Base-by-base conservation (phyloP, 108 stramenopile genomes). In the Cyclotella choctawhatcheeana region DNA sequence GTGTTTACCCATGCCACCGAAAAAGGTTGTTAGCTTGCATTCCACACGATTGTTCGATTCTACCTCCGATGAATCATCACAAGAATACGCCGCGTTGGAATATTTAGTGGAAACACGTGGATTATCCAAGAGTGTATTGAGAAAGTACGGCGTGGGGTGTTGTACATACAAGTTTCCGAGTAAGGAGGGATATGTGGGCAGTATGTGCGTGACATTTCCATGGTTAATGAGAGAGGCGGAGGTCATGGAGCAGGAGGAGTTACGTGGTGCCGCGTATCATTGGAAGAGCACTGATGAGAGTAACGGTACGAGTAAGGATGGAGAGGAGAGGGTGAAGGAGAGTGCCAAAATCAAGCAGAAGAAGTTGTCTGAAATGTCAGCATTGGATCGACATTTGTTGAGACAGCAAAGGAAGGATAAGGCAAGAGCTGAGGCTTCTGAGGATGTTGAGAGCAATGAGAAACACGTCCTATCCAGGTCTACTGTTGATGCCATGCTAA, bases 61-160 rank as follows among this genome's bases (percentile, higher is more conserved):
- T 17, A 30, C 60, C 30, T 17, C 37, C 0, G n/a, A 58, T 51
- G 59, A 69, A 18, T 14, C 40, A 12, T 76, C 77, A 20, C 1
- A 3, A 12, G 73, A 69, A 47, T 44, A 62, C 59, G 58, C 55
- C 0, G 86, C 82, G 0, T 50, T 93, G 55, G 50, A 85, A 16
- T 93, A 96, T 65, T 64, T 92, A 17, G 62, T 44, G 5, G n/a
- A 89, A 13, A 69, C 47, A 6, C 82, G 95, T 13, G 97, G 97
- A 17, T 58, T 98, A 51, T 45, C 26, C 3, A 35, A 58, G 5
- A 27, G 60, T 8, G 87, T 90, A 18, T 73, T 96, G 55, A 85
- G 81, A 44, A 96, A 95, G 81, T 96, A 97, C 72, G 97, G 96
- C 10, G 95, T 96, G 7, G 97, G 96, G 6, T 76, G 83, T 50